Base-by-base conservation (phyloP, 441 rosid species). In the Gossypium trilobum region DNA sequence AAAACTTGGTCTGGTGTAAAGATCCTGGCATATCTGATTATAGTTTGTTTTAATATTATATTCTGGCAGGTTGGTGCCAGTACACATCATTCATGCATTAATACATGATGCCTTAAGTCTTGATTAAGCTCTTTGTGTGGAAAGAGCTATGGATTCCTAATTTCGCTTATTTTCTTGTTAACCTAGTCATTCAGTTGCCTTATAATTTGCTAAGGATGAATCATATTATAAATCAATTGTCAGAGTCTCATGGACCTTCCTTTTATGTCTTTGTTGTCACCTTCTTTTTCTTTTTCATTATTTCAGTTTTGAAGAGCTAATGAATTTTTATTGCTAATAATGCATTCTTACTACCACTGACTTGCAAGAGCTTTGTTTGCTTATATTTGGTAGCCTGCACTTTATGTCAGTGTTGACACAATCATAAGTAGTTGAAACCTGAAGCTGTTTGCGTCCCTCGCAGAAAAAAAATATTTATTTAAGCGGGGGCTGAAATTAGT, bases 1-100 rank as follows among this genome's bases (percentile, higher is more conserved):
- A 51, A 9, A 23, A 17, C 23, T 51, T 51, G 46, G 59, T 68
- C 71, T 63, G n/a, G 44, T 51, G 14, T 25, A 68, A 67, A 67
- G 71, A 14, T 46, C 58, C 58, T 48, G 36, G 2, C 42, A 25
- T 51, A 25, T 67, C 42, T 67, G 44, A 50, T 14, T 67, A 1
- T 48, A 33, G 14, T 16, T 67, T 57, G 42, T 48, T n/a, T 27
- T 58, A 48, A 5, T 16, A 14, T 6, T 11, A 6, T 19, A 46
- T 63, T 19, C 17, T 39, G 10, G 16, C 2, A 19, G 52, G 68
- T 8, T 8, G 66, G 66, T 33, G n/a, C 23, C 48, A 33, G 5
- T 62, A 62, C 22, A 29, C 11, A n/a, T 29, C 44, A 29, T 29
- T 29, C 65, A 29, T 29, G 44, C 65, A 60, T 60, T 29, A 29